Evolutionary conservation across 768 basidiomycete species (phyloP), one percentile per base, ranked within the genome.

Genomic region (Leccinum subgranulosum): DNA sequence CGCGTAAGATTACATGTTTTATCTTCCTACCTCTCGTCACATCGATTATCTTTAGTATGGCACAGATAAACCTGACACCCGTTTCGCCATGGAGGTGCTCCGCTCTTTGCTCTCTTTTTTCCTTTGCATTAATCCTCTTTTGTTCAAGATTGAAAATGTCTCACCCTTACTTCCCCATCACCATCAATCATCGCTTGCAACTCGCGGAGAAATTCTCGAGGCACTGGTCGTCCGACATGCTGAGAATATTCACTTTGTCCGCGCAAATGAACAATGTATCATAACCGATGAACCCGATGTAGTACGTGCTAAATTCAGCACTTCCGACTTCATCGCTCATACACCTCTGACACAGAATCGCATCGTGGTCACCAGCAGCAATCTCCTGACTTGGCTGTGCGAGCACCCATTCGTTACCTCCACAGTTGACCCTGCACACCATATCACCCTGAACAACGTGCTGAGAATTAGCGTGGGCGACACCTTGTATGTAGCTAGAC

Each of bases 31-130:
- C 48, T 62, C 17, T 55, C 58, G 31, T 58, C 59, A 62, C 61
- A 56, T 56, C 68, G 56, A 66, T 60, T 31, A 15, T n/a, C 49
- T 55, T 21, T 60, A 94, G 89, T 97, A 87, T 78, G 94, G 94
- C 14, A 91, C 91, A 56, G 94, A 97, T 74, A 97, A 97, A 76
- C 95, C 95, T 47, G 95, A 98, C 74, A 87, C 87, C 54, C 84
- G 94, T 55, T 94, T 93, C 74, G 83, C 83, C 55, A 80, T 95
- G 62, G 86, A 95, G 86, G 94, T 94, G 66, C 74, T 74, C n/a
- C 51, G 34, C 12, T 17, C 41, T 21, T 33, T 33, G 27, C 53
- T 48, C 53, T 25, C 57, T 51, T 52, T 39, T 54, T 51, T 46
- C 52, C 27, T 3, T 41, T 41, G 28, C 50, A 51, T 63, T 64